These are phyloP conservation scores for Bonia amplexicaulis DNA, from an alignment of 176 grass and related monocot genomes.

Conservation along the genomic window DNA sequence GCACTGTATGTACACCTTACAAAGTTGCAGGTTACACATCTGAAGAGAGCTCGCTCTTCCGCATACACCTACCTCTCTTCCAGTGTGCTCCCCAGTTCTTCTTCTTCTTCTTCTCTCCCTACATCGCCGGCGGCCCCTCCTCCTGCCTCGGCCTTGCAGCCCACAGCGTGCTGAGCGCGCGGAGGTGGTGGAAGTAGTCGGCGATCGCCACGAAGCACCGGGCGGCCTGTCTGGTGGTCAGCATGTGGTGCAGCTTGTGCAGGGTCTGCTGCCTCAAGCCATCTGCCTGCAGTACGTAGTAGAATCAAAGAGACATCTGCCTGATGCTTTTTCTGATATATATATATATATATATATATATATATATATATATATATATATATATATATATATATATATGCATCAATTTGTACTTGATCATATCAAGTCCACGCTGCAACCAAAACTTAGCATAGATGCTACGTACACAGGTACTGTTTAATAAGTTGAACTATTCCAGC, in stretches of 20 bases:
- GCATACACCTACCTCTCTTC: not conserved
- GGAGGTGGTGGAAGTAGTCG: conserved; percentile 55
- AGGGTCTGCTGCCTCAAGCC: conserved; percentile 45
- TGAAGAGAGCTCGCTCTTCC: conserved; percentile 16
- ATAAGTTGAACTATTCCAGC: not conserved
- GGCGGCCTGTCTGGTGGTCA: conserved; percentile 31
- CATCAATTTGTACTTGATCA: not conserved
- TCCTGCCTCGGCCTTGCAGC: conserved; percentile 30
- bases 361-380: not conserved
- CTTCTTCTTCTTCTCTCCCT: not conserved
- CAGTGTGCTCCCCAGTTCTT: not conserved
- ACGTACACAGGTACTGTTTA: not conserved
- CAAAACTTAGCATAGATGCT: not conserved
- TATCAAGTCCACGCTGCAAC: not conserved
- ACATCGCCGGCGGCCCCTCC: not conserved
- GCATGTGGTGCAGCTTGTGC: conserved; percentile 43
- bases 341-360: not conserved
- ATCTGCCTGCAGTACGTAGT: conserved; percentile 39
- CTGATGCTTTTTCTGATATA: not conserved
- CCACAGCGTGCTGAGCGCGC: conserved; percentile 44
- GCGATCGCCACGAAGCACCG: conserved; percentile 35
- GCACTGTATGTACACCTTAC: conserved; percentile 39
- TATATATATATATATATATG: not conserved
- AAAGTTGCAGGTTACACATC: conserved; percentile 23
- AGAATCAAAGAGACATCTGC: not conserved